Evolutionary conservation across 202 grass and related monocot species (phyloP), one percentile per base, ranked within the genome.

Genomic region (Thinopyrum obtusiflorum): DNA sequence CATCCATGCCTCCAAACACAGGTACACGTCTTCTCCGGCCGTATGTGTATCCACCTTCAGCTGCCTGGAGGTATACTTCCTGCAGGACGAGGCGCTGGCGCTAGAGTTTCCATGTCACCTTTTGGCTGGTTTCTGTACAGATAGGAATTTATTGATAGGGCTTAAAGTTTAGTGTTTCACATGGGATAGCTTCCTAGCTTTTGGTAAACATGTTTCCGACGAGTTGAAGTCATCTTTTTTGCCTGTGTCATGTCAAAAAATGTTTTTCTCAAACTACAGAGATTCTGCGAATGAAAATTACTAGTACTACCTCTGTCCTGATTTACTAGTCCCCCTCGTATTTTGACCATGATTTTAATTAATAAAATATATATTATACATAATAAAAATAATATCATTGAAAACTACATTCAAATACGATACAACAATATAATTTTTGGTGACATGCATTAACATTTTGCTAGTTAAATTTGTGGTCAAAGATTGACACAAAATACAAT

Each of bases 51-150:
- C 67, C 46, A 47, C 10, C 20, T 13, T 4, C 20, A 23, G 67
- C 67, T 70, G 67, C 10, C 77, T 80, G 42, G 42, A 75, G 29
- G 69, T 87, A 75, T 59, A 13, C 18, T 47, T 87, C 72, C 35
- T 83, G 63, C 73, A 78, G n/a, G 63, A 59, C 49, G 20, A 59
- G 73, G 17, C 18, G 73, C 64, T 14, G 15, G 44, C 3, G 1
- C 14, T 66, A 80, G 66, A 73, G 49, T 62, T 84, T 79, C 66
- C 14, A 20, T 82, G 20, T 20, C 20, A 81, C 71, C 24, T 77
- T 87, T 82, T 59, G 12, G 18, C 3, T 59, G 39, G 21, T 18
- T 47, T 72, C 27, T 53, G 26, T 14, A 55, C 25, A 46, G 20
- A 55, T 26, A 31, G 3, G 21, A 6, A 29, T 9, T 14, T 18